Base-by-base conservation (phyloP, 208 protist genomes). In the Trypanosomatidae sp. region DNA sequence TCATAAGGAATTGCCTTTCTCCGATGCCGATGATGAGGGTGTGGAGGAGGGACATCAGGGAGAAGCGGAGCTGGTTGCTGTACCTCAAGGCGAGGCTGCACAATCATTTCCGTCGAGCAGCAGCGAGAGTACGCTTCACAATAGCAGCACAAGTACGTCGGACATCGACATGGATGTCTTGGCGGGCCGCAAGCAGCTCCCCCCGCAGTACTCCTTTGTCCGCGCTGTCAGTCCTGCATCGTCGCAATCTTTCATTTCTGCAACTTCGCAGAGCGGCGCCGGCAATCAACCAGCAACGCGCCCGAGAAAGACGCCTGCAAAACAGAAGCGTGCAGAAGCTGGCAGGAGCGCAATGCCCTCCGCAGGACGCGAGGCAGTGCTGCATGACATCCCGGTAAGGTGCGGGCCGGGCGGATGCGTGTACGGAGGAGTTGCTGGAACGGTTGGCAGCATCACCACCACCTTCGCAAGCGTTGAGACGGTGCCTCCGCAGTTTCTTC, bases 111-210 rank as follows among this genome's bases (percentile, higher is more conserved):
- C 60, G 56, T 69, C 49, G 41, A 41, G 47, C 47, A 73, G 47
- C 58, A 50, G 22, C 59, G 53, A n/a, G 28, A 66, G 41, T 46
- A 69, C 62, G 6, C 36, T 19, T 39, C 69, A 74, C 30, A 69
- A 71, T 70, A 69, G 46, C 49, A 82, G 73, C 73, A 77, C 71
- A 0, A 81, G 59, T 72, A 55, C 79, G 74, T 68, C 77, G 46
- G 77, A 81, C 13, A 81, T 79, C 52, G 66, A 76, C 46, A 72
- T 74, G 77, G 60, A 76, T 25, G 49, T 80, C 1, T 50, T 80
- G 7, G 49, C 76, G 0, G 76, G 76, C 50, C 62, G 76, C 8
- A 80, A 80, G 56, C 41, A 43, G 17, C 46, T 72, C 7, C 76
- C 74, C 10, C 52, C 43, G 44, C 47, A 52, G 62, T 58, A 71